Conservation (phyloP, 2,329 filamentous ascomycete genomes). For the Chlorencoelia australis region DNA sequence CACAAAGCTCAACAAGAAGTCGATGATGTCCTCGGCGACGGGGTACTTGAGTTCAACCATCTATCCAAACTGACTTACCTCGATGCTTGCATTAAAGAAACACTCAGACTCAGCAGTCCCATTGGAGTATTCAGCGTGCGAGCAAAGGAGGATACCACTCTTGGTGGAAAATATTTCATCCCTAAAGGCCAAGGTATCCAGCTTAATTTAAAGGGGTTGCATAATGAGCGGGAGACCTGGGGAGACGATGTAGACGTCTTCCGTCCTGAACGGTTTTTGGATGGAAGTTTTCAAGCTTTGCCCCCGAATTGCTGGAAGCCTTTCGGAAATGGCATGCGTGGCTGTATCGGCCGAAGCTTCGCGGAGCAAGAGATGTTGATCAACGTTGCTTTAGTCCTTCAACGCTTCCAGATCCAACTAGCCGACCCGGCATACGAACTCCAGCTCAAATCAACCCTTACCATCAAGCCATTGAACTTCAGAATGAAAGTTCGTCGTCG, state of each 20-base stretch:
- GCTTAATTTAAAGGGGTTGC: constrained; percentile 21
- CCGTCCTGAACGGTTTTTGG: constrained; percentile 61
- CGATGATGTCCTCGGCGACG: constrained; percentile 39
- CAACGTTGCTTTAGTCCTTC: constrained; percentile 52
- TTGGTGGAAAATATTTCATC: constrained; percentile 23
- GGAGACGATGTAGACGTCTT: constrained; percentile 57
- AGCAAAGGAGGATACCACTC: constrained; percentile 28
- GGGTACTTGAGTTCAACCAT: constrained; percentile 36
- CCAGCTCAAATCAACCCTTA: constrained; percentile 44
- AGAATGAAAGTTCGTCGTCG: constrained; percentile 49
- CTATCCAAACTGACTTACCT: constrained; percentile 52
- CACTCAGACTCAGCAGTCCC: constrained; percentile 41
- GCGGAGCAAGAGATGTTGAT: constrained; percentile 65
- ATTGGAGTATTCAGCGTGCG: constrained; percentile 38
- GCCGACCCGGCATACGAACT: constrained; percentile 51
- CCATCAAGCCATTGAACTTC: constrained; percentile 55
- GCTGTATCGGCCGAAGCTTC: constrained; percentile 64
- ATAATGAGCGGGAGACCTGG: constrained; percentile 54
- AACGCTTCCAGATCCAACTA: constrained; percentile 59
- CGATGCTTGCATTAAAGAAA: constrained; percentile 55
- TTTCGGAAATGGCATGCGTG: constrained; percentile 63
- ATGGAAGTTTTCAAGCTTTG: constrained; percentile 56
- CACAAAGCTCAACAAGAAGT: constrained; percentile 41
- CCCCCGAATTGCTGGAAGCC: constrained; percentile 60
- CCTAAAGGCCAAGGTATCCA: constrained; percentile 40